Evolutionary conservation across 495 filamentous ascomycete genomes (phyloP).

Genomic region (Platismatia glauca): DNA sequence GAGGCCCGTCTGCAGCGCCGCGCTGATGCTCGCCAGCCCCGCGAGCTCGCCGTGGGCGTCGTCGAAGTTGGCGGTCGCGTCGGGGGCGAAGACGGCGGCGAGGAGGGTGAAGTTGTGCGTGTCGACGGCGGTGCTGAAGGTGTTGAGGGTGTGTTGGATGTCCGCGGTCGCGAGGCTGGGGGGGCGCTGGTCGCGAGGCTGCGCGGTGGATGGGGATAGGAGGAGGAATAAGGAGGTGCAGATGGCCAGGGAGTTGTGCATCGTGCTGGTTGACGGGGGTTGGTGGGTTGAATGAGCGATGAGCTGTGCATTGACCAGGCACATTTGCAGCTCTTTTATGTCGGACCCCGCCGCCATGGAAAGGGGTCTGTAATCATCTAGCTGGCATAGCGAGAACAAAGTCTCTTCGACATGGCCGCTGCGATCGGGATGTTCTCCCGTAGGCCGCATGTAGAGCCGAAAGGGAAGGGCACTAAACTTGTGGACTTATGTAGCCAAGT

Average conservation of each 20-base stretch:
- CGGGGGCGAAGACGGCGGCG: not conserved
- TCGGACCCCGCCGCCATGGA: no score
- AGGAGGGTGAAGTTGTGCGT: not conserved
- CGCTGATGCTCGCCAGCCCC: not conserved
- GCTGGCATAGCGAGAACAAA: no score
- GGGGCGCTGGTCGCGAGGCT: not conserved
- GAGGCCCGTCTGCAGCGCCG: not conserved
- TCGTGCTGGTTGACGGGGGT: not conserved
- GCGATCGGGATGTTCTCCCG: no score
- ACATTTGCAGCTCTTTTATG: no score
- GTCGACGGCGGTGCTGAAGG: not conserved
- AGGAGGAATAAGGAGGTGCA: not conserved
- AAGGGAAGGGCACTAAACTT: no score
- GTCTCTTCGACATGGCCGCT: no score
- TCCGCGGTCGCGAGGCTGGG: not conserved
- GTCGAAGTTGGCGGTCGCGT: not conserved
- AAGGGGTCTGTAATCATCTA: no score
- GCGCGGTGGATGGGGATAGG: not conserved
- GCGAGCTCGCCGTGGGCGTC: not conserved
- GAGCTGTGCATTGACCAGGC: no score
- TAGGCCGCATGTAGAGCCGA: no score
- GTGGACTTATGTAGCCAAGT: no score
- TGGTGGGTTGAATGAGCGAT: not conserved
- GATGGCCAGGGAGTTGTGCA: not conserved
- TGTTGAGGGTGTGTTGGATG: not conserved